A percentile compares a stretch with the other conserved stretches of the same genome.
Evolutionary conservation across 78 protist species (phyloP).

Genomic region (Speleostelium caveatum): DNA sequence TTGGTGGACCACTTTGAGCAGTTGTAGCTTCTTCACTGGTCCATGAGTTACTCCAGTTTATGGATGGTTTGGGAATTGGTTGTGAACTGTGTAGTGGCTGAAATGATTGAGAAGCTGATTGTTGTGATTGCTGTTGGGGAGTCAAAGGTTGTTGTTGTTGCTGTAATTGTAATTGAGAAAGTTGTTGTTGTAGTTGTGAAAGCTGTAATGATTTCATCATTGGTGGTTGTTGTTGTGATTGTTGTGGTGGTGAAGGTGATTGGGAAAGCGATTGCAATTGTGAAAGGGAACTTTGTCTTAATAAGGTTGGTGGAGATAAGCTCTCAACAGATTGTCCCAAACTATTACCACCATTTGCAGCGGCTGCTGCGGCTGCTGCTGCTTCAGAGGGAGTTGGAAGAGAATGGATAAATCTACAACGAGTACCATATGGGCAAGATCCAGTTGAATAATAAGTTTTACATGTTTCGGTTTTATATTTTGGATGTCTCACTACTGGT

Average conservation of each 20-base stretch:
- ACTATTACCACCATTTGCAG: not conserved
- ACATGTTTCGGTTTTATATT: slow-evolving; percentile 90
- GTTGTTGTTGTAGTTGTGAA: slow-evolving; percentile 29
- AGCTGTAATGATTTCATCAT: slow-evolving; percentile 1
- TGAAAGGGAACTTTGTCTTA: not conserved
- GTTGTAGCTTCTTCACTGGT: slow-evolving; percentile 5
- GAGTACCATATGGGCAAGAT: slow-evolving; percentile 85
- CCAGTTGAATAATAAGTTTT: slow-evolving; percentile 86
- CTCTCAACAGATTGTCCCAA: not conserved
- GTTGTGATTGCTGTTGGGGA: not conserved
- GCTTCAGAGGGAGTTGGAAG: not conserved
- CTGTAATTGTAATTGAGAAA: not conserved
- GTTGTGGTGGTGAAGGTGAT: not conserved
- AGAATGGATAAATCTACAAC: slow-evolving; percentile 87
- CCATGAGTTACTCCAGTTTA: slow-evolving; percentile 39
- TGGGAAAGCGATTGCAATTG: not conserved
- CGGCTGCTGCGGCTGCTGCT: not conserved
- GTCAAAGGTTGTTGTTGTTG: not conserved
- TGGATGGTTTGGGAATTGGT: slow-evolving; percentile 9
- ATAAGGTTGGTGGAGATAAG: not conserved
- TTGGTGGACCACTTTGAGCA: not conserved
- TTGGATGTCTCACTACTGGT: slow-evolving; percentile 85
- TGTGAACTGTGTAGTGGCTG: slow-evolving; percentile 8
- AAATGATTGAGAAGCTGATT: not conserved
- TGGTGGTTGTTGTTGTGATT: slow-evolving; percentile 13